phyloP scores from a whole-genome alignment of 306 rosid species.

The Calophaca sinica region DNA sequence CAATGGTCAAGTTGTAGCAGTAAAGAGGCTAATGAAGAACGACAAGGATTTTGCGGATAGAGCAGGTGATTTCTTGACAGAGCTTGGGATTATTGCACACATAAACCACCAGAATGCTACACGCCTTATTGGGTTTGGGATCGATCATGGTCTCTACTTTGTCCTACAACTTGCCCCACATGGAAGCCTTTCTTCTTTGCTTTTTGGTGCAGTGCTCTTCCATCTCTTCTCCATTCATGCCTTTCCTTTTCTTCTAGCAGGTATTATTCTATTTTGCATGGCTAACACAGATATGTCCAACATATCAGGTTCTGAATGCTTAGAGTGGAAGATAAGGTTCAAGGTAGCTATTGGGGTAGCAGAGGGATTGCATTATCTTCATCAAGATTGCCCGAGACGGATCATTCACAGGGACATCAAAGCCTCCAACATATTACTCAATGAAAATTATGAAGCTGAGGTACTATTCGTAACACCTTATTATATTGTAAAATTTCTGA shows the following conservation, averaged over 20 bases:
- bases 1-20: constrained; percentile 79
- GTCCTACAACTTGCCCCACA: constrained; percentile 77
- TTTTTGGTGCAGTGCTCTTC: constrained; percentile 70
- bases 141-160: constrained; percentile 77
- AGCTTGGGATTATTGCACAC: constrained; percentile 95
- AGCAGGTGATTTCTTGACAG: constrained; percentile 80
- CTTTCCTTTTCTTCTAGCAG: constrained; percentile 21
- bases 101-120: constrained; percentile 81
- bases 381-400: constrained; percentile 82
- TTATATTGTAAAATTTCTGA: neutral
- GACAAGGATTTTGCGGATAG: constrained; percentile 73
- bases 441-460: constrained; percentile 76
- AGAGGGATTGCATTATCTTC: constrained; percentile 82
- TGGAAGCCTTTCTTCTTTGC: constrained; percentile 87
- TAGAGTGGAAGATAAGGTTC: constrained; percentile 82
- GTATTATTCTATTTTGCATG: neutral
- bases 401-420: constrained; percentile 95
- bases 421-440: constrained; percentile 88
- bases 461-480: constrained; percentile 48
- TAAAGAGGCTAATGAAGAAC: constrained; percentile 76
- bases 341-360: constrained; percentile 88
- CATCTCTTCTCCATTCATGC: constrained; percentile 1
- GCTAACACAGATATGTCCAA: constrained; percentile 48
- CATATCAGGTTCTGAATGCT: constrained; percentile 63
- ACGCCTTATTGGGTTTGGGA: constrained; percentile 79